Evolutionary conservation across 2,329 filamentous ascomycete species (phyloP).

Genomic region (Talaromyces sp.): DNA sequence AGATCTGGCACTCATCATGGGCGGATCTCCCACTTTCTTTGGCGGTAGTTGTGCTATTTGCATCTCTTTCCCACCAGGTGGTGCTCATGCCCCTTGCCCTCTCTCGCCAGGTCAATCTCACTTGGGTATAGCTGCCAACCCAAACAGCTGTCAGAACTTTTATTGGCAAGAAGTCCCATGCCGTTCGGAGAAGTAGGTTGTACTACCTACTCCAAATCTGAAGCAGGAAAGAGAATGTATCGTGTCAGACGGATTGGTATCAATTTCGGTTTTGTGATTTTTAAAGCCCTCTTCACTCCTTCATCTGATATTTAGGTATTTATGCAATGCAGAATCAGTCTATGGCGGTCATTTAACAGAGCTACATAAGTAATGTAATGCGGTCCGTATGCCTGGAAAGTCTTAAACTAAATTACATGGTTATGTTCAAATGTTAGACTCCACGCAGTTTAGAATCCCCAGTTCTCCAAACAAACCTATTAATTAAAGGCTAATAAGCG

Average conservation of each 20-base stretch:
- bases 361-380: too few species aligned
- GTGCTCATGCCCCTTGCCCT: conserved; percentile 16
- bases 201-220: not conserved
- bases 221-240: not conserved
- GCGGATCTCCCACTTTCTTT: conserved; percentile 8
- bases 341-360: too few species aligned
- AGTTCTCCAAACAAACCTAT: too few species aligned
- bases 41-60: conserved; percentile 14
- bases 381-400: too few species aligned
- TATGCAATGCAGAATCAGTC: not conserved
- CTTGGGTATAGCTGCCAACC: conserved; percentile 13
- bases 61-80: conserved; percentile 12
- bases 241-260: too few species aligned
- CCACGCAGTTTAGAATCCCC: too few species aligned
- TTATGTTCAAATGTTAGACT: too few species aligned
- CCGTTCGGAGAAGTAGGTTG: conserved; percentile 8
- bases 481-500: too few species aligned
- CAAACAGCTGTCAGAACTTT: conserved; percentile 15
- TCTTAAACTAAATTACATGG: too few species aligned
- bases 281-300: not conserved
- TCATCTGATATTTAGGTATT: not conserved
- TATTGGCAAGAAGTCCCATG: conserved; percentile 14
- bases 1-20: not conserved
- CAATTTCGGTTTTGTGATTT: not conserved
- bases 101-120: conserved; percentile 14